These are phyloP conservation scores for Porcisia deanei DNA, from an alignment of 208 protist genomes.

Conservation along the genomic window DNA sequence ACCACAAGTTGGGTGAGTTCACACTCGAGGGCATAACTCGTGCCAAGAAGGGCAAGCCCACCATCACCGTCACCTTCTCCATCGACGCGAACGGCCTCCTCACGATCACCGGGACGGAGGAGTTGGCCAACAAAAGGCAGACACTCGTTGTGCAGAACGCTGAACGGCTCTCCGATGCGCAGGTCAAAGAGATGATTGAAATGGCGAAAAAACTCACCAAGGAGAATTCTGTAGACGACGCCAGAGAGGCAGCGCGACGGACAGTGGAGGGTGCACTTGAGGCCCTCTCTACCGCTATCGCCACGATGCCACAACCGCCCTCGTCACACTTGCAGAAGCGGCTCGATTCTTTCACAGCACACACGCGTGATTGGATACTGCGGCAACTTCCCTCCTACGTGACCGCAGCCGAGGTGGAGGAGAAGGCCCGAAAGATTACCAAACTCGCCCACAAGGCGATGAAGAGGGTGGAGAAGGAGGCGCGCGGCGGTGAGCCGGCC, in stretches of 20 bases:
- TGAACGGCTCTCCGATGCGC: constrained; percentile 64
- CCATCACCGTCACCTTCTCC: constrained; percentile 97
- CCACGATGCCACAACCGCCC: constrained; percentile 32
- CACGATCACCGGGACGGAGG: constrained; percentile 96
- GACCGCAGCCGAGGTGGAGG: constrained; percentile 38
- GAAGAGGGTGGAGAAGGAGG: constrained; percentile 23
- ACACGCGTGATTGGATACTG: constrained; percentile 60
- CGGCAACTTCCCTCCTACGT: constrained; percentile 52
- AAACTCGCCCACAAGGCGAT: constrained; percentile 32
- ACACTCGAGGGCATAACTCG: constrained; percentile 94
- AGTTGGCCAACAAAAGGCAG: constrained; percentile 85
- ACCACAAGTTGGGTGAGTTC: constrained; percentile 98
- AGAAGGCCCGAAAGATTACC: constrained; percentile 60
- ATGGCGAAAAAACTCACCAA: constrained; percentile 39
- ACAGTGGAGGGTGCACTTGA: constrained; percentile 38
- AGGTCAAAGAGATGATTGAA: constrained; percentile 70
- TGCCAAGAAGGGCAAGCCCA: constrained; percentile 96
- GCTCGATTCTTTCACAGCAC: constrained; percentile 48
- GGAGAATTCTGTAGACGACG: constrained; percentile 41
- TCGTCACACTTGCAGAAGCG: constrained; percentile 60
- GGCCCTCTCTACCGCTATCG: constrained; percentile 41
- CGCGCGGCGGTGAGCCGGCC: constrained; percentile 6
- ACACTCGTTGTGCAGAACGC: constrained; percentile 95
- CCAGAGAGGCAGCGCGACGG: constrained; percentile 28
- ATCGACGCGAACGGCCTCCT: constrained; percentile 99